These are phyloP conservation scores for Fusarium sp. DNA, from an alignment of 2,329 filamentous ascomycete species.

Conservation along the genomic window DNA sequence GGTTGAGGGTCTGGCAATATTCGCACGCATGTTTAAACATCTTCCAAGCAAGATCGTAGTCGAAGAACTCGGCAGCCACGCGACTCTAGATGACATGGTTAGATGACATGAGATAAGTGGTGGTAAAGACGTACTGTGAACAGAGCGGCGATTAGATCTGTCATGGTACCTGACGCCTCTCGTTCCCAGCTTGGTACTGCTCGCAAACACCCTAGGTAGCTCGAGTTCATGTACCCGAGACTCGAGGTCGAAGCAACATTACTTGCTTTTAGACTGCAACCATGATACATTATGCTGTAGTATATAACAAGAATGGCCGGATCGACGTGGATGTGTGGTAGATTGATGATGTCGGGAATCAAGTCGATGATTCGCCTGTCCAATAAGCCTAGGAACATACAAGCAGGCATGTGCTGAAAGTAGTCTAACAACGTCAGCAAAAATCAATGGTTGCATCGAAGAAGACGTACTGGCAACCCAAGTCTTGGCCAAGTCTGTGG, in stretches of 20 bases:
- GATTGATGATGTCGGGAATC: conserved; percentile 42
- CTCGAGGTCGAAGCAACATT: conserved; percentile 20
- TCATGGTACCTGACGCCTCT: conserved; percentile 43
- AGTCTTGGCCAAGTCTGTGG: conserved; percentile 39
- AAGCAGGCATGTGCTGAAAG: conserved; percentile 41
- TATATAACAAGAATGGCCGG: conserved; percentile 43
- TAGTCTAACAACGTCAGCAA: conserved; percentile 29
- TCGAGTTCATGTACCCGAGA: conserved; percentile 34
- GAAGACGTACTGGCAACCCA: conserved; percentile 40
- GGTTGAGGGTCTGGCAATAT: conserved; percentile 43
- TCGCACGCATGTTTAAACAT: conserved; percentile 44
- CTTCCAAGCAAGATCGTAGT: conserved; percentile 44
- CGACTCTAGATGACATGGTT: conserved; percentile 31
- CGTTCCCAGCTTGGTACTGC: conserved; percentile 43
- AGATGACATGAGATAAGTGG: not conserved
- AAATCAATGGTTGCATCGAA: fast-evolving
- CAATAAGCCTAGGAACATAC: conserved; percentile 42
- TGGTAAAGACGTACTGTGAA: conserved; percentile 31
- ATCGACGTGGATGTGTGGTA: conserved; percentile 44
- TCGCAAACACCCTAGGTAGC: conserved; percentile 43
- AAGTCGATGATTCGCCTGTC: conserved; percentile 41
- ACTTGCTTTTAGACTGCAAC: conserved; percentile 35
- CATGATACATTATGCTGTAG: conserved; percentile 43
- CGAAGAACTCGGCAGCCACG: conserved; percentile 44
- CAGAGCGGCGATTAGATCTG: conserved; percentile 43